phyloP scores from a whole-genome alignment of 1,284 basidiomycete species.

The Ceratobasidium papillatum region DNA sequence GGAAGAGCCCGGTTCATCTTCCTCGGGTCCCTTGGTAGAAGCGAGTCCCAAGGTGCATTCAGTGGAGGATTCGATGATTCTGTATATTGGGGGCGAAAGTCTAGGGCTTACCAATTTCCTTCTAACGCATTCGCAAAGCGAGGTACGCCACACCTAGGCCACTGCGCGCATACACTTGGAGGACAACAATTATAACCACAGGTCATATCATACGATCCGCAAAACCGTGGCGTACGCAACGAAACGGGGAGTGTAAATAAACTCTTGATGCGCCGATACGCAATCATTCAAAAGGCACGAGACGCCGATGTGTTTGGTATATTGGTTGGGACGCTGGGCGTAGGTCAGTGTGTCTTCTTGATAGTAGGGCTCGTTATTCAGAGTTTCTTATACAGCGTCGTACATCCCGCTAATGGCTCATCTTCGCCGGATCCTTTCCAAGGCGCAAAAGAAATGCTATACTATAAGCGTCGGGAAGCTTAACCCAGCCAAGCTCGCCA shows the following conservation, averaged over 20 bases:
- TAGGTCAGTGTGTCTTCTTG: constrained; percentile 62
- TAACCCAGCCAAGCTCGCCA: constrained; percentile 94
- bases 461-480: constrained; percentile 96
- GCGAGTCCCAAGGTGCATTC: constrained; percentile 24
- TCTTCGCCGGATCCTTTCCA: constrained; percentile 71
- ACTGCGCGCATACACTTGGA: constrained; percentile 21
- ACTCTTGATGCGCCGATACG: constrained; percentile 92
- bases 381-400: constrained; percentile 59
- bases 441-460: constrained; percentile 85
- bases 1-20: neutral
- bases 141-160: constrained; percentile 50
- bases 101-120: constrained; percentile 86
- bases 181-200: constrained; percentile 48
- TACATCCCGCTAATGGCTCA: constrained; percentile 85
- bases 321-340: constrained; percentile 92
- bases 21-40: neutral
- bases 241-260: constrained; percentile 78
- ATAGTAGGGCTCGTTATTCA: neutral
- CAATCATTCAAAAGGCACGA: constrained; percentile 85
- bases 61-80: constrained; percentile 56
- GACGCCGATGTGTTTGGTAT: constrained; percentile 96
- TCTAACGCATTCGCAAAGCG: constrained; percentile 71
- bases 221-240: constrained; percentile 57
- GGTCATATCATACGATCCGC: constrained; percentile 83
- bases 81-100: constrained; percentile 88